Percentiles rank a stretch among this genome's conserved stretches.
Evolutionary conservation across 495 filamentous ascomycete species (phyloP).

Genomic region (Tetracladium setigerum): DNA sequence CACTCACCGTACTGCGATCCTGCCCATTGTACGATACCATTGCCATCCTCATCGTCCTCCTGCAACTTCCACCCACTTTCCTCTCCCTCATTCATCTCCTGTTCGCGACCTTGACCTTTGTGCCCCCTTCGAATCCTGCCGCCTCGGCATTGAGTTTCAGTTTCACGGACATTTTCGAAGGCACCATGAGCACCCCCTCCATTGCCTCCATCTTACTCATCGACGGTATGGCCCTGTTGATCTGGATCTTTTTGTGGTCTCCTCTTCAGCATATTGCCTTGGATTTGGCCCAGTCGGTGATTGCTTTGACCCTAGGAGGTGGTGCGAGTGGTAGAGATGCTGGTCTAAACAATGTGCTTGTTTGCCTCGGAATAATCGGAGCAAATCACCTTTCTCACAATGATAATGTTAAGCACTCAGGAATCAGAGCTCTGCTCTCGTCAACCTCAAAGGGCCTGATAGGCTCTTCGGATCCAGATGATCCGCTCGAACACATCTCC

Average conservation of each 20-base stretch:
- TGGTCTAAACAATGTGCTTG: conserved; percentile 61
- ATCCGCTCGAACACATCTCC: conserved; percentile 32
- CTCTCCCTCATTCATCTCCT: conserved; percentile 87
- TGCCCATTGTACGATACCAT: conserved; percentile 94
- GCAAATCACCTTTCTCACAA: conserved; percentile 44
- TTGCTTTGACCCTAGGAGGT: conserved; percentile 87
- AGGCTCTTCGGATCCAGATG: conserved; percentile 26
- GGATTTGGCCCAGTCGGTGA: conserved; percentile 93
- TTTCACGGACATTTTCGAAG: conserved; percentile 65
- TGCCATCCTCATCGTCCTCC: conserved; percentile 93
- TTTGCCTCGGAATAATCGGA: conserved; percentile 76
- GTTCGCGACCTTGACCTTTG: conserved; percentile 90
- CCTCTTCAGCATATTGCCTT: conserved; percentile 82
- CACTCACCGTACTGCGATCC: conserved; percentile 78
- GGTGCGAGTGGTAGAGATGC: conserved; percentile 71
- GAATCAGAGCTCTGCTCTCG: conserved; percentile 29
- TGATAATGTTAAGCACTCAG: conserved; percentile 45
- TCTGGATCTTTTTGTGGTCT: conserved; percentile 88
- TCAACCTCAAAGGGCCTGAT: conserved; percentile 13
- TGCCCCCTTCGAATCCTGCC: conserved; percentile 62
- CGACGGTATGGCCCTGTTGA: conserved; percentile 69
- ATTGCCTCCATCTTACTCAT: conserved; percentile 73
- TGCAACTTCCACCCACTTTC: conserved; percentile 90
- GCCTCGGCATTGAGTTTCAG: conserved; percentile 35
- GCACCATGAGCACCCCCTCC: conserved; percentile 64